Evolutionary conservation across 2,329 filamentous ascomycete species (phyloP).

Genomic region (Pseudopyricularia cyperi): DNA sequence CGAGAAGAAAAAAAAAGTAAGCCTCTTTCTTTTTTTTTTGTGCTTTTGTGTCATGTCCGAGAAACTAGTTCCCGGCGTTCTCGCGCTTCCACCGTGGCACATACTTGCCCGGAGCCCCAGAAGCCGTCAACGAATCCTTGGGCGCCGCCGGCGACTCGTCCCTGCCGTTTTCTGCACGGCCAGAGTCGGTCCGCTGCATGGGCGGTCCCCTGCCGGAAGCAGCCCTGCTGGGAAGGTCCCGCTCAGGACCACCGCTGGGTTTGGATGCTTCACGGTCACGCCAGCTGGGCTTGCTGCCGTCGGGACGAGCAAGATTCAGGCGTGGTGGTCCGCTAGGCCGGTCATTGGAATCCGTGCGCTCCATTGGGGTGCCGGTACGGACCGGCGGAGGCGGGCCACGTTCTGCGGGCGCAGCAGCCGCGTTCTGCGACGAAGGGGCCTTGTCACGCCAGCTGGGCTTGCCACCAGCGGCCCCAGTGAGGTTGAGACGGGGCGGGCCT

Average conservation of each 20-base stretch:
- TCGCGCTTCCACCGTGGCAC: constrained; percentile 31
- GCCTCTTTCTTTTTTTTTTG: constrained; percentile 1
- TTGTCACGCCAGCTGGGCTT: constrained; percentile 54
- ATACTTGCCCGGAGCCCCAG: constrained; percentile 44
- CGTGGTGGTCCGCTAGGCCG: constrained; percentile 36
- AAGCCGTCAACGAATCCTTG: constrained; percentile 36
- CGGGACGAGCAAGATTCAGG: constrained; percentile 32
- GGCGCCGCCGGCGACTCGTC: constrained; percentile 26
- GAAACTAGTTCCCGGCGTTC: constrained; percentile 8
- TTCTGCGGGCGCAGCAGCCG: constrained; percentile 18
- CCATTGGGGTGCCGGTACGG: constrained; percentile 19
- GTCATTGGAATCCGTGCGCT: constrained; percentile 30
- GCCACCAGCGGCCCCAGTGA: constrained; percentile 36
- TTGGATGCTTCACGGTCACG: constrained; percentile 46
- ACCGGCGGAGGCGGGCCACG: constrained; percentile 15
- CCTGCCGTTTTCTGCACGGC: constrained; percentile 25
- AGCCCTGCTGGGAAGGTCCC: constrained; percentile 13
- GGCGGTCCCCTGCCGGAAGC: constrained; percentile 25
- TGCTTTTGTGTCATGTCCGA: neutral
- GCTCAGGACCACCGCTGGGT: constrained; percentile 11
- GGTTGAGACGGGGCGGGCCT: constrained; percentile 47
- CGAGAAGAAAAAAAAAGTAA: constrained; percentile 1
- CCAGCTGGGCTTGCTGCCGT: constrained; percentile 40
- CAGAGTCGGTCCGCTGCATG: constrained; percentile 26
- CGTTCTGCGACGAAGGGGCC: constrained; percentile 16